These are phyloP conservation scores for Mycena indigotica DNA, from an alignment of 768 basidiomycete species.

Conservation along the genomic window DNA sequence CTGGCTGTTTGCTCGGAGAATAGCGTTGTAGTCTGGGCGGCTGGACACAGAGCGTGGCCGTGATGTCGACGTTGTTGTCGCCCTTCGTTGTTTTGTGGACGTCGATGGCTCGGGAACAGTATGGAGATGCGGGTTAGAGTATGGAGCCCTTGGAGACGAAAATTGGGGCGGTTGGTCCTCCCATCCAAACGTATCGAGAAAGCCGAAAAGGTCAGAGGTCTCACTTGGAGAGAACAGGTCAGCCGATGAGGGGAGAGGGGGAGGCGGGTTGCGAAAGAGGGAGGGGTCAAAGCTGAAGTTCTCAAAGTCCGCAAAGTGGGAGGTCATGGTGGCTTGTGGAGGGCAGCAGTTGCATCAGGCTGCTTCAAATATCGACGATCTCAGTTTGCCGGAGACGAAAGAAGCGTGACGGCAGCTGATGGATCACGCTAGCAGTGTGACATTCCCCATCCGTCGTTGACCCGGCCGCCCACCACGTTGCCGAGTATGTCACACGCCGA, in stretches of 20 bases:
- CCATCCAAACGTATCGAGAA: slow-evolving; percentile 72
- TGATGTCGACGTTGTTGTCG: slow-evolving; percentile 29
- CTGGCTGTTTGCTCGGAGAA: slow-evolving; percentile 13
- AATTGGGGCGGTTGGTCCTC: slow-evolving; percentile 30
- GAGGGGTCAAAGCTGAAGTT: slow-evolving; percentile 66
- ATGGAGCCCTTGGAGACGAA: slow-evolving; percentile 36
- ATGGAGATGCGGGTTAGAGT: slow-evolving; percentile 52
- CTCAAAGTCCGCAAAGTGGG: slow-evolving; percentile 68
- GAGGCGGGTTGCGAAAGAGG: slow-evolving; percentile 62
- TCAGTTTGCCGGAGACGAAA: no score
- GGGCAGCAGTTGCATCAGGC: slow-evolving; percentile 14
- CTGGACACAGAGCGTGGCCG: slow-evolving; percentile 25
- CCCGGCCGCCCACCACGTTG: no score
- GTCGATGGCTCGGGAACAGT: slow-evolving; percentile 46
- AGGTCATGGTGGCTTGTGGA: slow-evolving; percentile 30
- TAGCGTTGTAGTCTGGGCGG: slow-evolving; percentile 5
- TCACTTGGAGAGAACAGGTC: slow-evolving; percentile 80
- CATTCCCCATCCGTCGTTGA: no score
- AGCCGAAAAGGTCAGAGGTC: slow-evolving; percentile 76
- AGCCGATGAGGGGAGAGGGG: slow-evolving; percentile 69
- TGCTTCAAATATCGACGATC: slow-evolving; percentile 9
- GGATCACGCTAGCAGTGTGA: no score
- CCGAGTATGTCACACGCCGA: slow-evolving; percentile 1
- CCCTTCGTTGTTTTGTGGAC: slow-evolving; percentile 34
- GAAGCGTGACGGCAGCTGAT: slow-evolving; percentile 35